phyloP scores from a whole-genome alignment of 768 basidiomycete species.

The Termitomyces sp. region DNA sequence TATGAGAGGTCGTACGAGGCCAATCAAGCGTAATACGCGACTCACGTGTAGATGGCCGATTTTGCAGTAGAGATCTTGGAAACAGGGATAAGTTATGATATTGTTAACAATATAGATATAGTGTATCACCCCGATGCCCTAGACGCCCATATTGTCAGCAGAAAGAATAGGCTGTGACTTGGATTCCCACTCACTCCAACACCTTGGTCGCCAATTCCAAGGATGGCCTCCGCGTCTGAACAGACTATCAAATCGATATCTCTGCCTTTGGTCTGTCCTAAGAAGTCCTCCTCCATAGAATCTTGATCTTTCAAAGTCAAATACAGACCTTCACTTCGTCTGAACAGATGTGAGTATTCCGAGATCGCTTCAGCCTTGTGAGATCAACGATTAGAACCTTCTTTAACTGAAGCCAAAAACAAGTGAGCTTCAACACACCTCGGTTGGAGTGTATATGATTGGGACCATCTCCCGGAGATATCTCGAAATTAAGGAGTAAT shows the following conservation, averaged over 20 bases:
- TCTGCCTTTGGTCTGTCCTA: conserved; percentile 58
- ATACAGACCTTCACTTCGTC: conserved; percentile 75
- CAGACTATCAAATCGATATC: conserved; percentile 79
- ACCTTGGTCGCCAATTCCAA: conserved; percentile 67
- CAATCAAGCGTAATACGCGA: not conserved
- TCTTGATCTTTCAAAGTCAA: conserved; percentile 59
- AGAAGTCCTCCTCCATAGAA: conserved; percentile 72
- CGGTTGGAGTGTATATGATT: conserved; percentile 82
- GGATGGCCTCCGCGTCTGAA: conserved; percentile 82
- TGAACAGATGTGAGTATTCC: conserved; percentile 81
- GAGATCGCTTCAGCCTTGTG: conserved; percentile 73
- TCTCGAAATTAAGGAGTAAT: conserved; percentile 60
- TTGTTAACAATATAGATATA: not conserved
- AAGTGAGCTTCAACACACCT: conserved; percentile 35
- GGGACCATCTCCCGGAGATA: conserved; percentile 62
- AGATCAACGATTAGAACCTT: not conserved
- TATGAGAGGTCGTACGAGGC: not conserved
- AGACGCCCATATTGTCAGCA: conserved; percentile 4
- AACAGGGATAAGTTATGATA: not conserved
- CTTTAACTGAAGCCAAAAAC: not conserved
- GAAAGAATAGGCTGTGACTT: not conserved
- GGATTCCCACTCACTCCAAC: conserved; percentile 48
- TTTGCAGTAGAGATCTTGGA: conserved; percentile 72
- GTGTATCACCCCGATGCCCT: conserved; percentile 50
- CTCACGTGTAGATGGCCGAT: conserved; percentile 70